phyloP scores from a whole-genome alignment of 352 stramenopile genomes.

The Pythium scleroteichum region DNA sequence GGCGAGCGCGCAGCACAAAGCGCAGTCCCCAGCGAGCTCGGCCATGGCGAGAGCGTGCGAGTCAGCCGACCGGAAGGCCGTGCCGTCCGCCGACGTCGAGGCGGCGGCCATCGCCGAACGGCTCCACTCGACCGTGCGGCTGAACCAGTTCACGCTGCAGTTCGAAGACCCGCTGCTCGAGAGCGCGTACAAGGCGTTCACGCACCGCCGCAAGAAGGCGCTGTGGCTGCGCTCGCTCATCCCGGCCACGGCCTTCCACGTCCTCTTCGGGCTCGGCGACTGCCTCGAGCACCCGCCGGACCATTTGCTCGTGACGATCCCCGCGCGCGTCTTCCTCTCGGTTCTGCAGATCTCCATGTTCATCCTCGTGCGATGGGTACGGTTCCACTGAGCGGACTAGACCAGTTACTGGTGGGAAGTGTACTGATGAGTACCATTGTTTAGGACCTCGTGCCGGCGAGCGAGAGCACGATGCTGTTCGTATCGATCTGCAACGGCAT shows the following conservation, averaged over 20 bases:
- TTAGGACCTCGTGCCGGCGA: conserved; percentile 62
- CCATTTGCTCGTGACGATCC: conserved; percentile 73
- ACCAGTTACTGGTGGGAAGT: too few relatives aligned
- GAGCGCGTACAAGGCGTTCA: conserved; percentile 55
- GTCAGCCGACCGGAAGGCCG: background rate
- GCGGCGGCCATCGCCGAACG: background rate
- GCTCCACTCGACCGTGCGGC: conserved; percentile 74
- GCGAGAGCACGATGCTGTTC: conserved; percentile 72
- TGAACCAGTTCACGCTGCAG: conserved; percentile 81
- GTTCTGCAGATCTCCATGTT: conserved; percentile 78
- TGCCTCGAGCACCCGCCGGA: conserved; percentile 65
- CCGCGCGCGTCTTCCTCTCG: conserved; percentile 63
- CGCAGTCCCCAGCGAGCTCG: background rate
- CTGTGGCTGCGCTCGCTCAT: conserved; percentile 83
- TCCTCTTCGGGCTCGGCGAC: conserved; percentile 77
- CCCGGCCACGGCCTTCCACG: conserved; percentile 63
- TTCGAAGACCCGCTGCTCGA: conserved; percentile 77
- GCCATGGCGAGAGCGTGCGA: conserved; percentile 5
- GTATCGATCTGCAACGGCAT: conserved; percentile 75
- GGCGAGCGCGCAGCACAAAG: background rate
- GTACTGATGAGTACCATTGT: too few relatives aligned
- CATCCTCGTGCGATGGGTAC: conserved; percentile 67
- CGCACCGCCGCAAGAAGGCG: conserved; percentile 78
- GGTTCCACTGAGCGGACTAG: too few relatives aligned
- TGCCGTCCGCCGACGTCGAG: background rate